A percentile compares a stretch with the other conserved stretches of the same genome.
Evolutionary conservation across 2,329 filamentous ascomycete species (phyloP).

Genomic region (Gliomastix tumulicola): DNA sequence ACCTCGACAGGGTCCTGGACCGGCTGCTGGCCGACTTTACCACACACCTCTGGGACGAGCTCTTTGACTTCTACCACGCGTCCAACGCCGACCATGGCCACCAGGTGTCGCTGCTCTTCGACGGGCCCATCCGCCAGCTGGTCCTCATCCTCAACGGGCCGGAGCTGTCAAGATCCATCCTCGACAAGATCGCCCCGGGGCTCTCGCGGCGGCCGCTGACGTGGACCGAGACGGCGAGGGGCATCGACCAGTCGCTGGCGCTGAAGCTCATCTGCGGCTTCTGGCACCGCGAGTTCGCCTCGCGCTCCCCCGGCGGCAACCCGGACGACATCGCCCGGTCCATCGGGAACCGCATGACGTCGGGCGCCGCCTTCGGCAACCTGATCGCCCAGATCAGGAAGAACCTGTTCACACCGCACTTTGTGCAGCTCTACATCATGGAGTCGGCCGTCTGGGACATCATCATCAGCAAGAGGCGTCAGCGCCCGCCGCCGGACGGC

Average conservation of each 20-base stretch:
- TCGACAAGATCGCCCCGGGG: conserved; percentile 25
- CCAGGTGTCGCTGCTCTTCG: conserved; percentile 24
- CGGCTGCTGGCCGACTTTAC: conserved; percentile 24
- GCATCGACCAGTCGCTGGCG: conserved; percentile 23
- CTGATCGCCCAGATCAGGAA: conserved; percentile 20
- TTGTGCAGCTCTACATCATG: conserved; percentile 27
- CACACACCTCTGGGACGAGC: conserved; percentile 24
- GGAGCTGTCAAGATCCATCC: conserved; percentile 22
- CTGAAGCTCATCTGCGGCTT: conserved; percentile 26
- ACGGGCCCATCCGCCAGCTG: conserved; percentile 27
- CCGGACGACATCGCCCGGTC: conserved; percentile 6
- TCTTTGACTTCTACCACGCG: conserved; percentile 23
- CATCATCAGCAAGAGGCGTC: conserved; percentile 18
- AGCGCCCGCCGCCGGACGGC: conserved; percentile 21
- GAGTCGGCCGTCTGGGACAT: conserved; percentile 28
- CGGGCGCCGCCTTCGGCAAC: conserved; percentile 15
- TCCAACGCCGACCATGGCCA: conserved; percentile 15
- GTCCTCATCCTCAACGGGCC: conserved; percentile 26
- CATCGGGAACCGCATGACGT: conserved; percentile 1
- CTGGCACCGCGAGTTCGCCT: conserved; percentile 25
- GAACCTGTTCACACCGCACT: conserved; percentile 22
- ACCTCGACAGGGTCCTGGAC: conserved; percentile 26
- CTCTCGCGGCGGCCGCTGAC: conserved; percentile 20
- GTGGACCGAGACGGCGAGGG: conserved; percentile 21
- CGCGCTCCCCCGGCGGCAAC: conserved; percentile 17